Conservation (phyloP, 441 rosid species). For the Theobroma grandiflorum region DNA sequence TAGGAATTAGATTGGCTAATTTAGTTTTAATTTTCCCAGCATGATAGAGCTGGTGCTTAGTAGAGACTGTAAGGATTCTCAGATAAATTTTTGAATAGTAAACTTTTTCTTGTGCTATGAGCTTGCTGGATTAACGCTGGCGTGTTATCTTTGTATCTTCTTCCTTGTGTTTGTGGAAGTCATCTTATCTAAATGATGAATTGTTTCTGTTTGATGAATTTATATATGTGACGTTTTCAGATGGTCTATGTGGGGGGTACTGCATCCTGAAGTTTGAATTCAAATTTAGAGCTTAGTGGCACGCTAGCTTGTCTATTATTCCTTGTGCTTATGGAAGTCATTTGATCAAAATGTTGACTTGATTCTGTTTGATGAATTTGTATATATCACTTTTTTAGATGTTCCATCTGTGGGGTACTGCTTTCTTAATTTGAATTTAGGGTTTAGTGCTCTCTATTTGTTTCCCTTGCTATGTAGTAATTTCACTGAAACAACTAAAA, state of each 20-base stretch:
- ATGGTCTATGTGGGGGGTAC: background rate
- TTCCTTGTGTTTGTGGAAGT: background rate
- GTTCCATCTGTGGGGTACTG: background rate
- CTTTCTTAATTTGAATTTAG: background rate
- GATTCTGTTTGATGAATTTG: background rate
- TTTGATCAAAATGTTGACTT: background rate
- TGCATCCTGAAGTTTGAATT: background rate
- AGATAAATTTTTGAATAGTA: background rate
- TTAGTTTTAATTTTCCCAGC: background rate
- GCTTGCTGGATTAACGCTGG: background rate
- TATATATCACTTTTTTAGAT: background rate
- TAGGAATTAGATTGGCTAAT: background rate
- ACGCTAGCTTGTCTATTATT: background rate
- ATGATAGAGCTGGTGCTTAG: background rate
- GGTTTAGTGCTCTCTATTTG: background rate
- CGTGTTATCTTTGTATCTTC: background rate
- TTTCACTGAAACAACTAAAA: background rate
- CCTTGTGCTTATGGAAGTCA: background rate
- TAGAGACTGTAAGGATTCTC: background rate
- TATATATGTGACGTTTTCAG: background rate
- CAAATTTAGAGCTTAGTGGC: background rate
- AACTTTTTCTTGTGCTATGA: background rate
- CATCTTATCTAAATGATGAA: background rate
- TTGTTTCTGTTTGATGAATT: background rate
- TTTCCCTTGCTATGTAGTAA: background rate